phyloP scores from a whole-genome alignment of 176 grass and related monocot genomes.

The Lolium perenne region DNA sequence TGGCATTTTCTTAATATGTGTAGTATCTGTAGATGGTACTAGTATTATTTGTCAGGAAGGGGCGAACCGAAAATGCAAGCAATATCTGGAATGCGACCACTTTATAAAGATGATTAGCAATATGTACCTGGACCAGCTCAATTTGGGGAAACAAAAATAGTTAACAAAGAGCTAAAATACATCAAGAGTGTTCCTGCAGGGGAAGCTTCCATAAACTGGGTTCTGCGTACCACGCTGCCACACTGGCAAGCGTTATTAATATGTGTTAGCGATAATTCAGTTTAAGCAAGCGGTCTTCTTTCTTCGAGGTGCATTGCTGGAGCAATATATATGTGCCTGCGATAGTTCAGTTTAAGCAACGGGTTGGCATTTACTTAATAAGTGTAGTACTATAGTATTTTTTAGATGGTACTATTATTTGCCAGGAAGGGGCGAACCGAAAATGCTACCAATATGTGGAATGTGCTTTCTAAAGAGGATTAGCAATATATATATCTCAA shows the following conservation, averaged over 20 bases:
- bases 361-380: too few relatives aligned
- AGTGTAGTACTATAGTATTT: too few relatives aligned
- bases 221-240: neutral
- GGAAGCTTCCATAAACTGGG: conserved; percentile 22
- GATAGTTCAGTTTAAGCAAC: too few relatives aligned
- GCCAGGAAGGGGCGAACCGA: neutral
- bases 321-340: too few relatives aligned
- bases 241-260: too few relatives aligned
- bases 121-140: neutral
- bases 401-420: neutral
- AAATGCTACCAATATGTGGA: neutral
- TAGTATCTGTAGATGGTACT: too few relatives aligned
- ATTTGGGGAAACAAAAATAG: neutral
- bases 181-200: neutral
- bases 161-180: neutral
- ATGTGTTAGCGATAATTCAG: too few relatives aligned
- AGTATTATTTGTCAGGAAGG: neutral
- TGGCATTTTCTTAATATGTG: too few relatives aligned
- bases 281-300: too few relatives aligned
- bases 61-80: neutral
- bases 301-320: neutral
- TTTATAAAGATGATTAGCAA: neutral
- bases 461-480: neutral
- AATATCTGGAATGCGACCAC: neutral
- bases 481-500: neutral